phyloP scores from a whole-genome alignment of 208 protist genomes.

The Lotmaria passim region DNA sequence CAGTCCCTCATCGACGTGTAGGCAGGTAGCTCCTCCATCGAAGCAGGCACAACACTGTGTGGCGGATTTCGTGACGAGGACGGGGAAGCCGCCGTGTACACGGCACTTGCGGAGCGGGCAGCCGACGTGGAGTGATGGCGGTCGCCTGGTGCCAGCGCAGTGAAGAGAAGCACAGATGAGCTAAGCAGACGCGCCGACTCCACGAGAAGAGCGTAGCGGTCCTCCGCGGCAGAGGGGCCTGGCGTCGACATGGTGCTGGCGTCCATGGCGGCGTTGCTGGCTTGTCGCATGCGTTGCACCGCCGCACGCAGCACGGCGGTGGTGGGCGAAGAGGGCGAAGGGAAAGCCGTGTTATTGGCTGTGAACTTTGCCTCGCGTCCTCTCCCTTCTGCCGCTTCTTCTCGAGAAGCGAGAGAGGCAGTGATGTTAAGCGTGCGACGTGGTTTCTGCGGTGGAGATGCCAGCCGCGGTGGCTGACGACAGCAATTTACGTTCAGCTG shows the following conservation, averaged over 20 bases:
- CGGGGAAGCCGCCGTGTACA: not conserved
- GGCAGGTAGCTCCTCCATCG: not conserved
- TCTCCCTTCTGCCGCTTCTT: too few species aligned
- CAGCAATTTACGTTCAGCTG: not conserved
- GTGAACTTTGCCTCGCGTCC: too few species aligned
- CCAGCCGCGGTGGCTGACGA: not conserved
- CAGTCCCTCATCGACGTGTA: not conserved
- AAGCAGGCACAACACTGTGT: not conserved
- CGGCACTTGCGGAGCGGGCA: conserved; percentile 1
- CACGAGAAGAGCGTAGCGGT: conserved; percentile 13
- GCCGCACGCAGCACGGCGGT: conserved; percentile 10
- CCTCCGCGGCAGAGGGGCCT: not conserved
- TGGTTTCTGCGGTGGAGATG: not conserved
- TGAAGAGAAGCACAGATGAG: conserved; percentile 18
- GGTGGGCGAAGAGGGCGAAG: not conserved
- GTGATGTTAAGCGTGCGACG: not conserved
- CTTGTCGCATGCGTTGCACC: conserved; percentile 13
- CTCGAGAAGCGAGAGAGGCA: not conserved
- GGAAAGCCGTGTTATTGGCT: too few species aligned
- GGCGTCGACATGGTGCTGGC: not conserved
- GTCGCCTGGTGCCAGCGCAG: not conserved
- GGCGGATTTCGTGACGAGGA: not conserved
- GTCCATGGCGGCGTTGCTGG: conserved; percentile 13
- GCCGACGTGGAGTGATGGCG: not conserved
- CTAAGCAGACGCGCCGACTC: conserved; percentile 18